Percentiles rank a stretch among this genome's conserved stretches.
phyloP scores from a whole-genome alignment of 441 rosid species.

The Erodium moschatum region DNA sequence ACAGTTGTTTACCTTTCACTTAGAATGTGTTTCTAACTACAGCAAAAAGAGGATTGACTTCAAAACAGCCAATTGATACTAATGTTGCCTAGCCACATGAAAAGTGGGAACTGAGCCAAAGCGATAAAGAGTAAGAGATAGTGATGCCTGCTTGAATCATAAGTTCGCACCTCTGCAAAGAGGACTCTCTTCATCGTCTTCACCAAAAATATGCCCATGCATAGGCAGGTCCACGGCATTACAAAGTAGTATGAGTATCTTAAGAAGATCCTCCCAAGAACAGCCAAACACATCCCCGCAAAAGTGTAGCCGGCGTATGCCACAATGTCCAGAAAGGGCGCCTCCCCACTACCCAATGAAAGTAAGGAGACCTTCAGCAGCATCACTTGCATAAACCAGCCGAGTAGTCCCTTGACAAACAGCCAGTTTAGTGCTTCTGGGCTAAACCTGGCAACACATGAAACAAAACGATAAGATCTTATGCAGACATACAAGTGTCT shows the following conservation, averaged over 20 bases:
- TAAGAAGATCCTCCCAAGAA: conserved; percentile 52
- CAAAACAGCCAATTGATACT: conserved; percentile 58
- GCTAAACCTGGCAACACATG: conserved; percentile 48
- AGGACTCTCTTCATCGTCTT: conserved; percentile 88
- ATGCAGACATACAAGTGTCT: neutral
- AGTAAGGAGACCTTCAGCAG: conserved; percentile 70
- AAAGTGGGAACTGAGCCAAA: conserved; percentile 70
- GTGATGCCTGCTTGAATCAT: conserved; percentile 74
- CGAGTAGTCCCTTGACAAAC: conserved; percentile 73
- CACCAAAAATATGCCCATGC: conserved; percentile 74
- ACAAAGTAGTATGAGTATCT: conserved; percentile 62
- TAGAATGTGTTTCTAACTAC: conserved; percentile 23
- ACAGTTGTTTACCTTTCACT: neutral
- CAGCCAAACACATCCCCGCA: conserved; percentile 54
- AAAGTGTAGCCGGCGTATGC: conserved; percentile 85
- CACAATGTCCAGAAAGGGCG: conserved; percentile 75
- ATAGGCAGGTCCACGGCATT: conserved; percentile 73
- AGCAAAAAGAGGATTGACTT: conserved; percentile 16
- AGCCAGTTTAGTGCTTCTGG: conserved; percentile 83
- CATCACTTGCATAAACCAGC: conserved; percentile 75
- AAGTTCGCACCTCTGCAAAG: conserved; percentile 65
- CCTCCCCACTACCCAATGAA: conserved; percentile 75
- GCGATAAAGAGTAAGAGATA: conserved; percentile 75
- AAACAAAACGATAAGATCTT: neutral
- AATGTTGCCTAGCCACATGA: conserved; percentile 80